Base-by-base conservation (phyloP, 192 early-diverging fungal genomes). In the Chytriomyces sp. region DNA sequence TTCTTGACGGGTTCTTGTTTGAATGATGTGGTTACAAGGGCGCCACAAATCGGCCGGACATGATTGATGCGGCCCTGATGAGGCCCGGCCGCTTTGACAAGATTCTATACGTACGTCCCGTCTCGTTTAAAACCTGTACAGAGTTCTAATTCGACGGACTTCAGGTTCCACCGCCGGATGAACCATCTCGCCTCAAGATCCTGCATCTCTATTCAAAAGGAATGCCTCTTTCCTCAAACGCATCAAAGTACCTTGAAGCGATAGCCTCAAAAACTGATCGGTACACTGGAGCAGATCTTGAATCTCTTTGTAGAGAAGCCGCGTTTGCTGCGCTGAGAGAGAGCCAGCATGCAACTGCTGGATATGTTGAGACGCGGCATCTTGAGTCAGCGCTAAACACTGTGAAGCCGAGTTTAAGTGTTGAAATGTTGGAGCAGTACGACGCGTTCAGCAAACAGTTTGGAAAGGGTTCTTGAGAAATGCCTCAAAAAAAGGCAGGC, bases 41-140 rank as follows among this genome's bases (percentile, higher is more conserved):
- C 88, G 97, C 87, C 5, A 98, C 97, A 0, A 99, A 97, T 78
- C 84, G 92, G 60, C 92, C 96, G 0, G 86, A 92, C 61, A 86
- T 90, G 67, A 91, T 99, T 60, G 97, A 99, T 72, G 95, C 92
- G 7, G 95, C 95, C 7, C 69, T 97, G 13, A 75, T 95, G 76
- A 81, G 95, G 45, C 93, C 95, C 0, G 95, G 95, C 7, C 83
- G 97, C 45, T 90, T 99, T 77, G 97, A 99, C 80, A 89, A 92
- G 61, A 81, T 97, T 18, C 73, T 99, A 13, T 92, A 96, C 64
- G 87, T 88, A 48, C 28, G 73, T 63, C 43, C 20, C 49, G 68
- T 44, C 45, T 0, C 18, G 6, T 47, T 49, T 28, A 67, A 24
- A 16, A 13, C 18, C 28, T 26, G 44, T 28, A 45, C 44, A 13